Evolutionary conservation across 2,329 filamentous ascomycete genomes (phyloP).

Genomic region (Epichloe hybrida): DNA sequence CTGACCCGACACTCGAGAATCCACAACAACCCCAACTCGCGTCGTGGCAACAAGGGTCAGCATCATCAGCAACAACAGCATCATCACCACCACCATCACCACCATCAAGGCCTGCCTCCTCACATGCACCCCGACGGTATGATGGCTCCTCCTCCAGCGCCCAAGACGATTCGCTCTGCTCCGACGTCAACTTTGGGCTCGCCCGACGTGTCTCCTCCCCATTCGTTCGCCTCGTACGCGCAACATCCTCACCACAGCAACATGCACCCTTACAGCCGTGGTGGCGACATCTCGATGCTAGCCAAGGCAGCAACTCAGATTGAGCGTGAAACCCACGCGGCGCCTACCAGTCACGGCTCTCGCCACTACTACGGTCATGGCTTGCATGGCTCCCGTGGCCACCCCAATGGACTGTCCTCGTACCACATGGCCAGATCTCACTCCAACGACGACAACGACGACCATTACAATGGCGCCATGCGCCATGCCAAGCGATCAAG

Average conservation of each 20-base stretch:
- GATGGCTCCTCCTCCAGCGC: constrained; percentile 64
- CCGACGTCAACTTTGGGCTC: constrained; percentile 76
- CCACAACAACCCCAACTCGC: constrained; percentile 97
- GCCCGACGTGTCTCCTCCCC: constrained; percentile 91
- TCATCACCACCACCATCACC: constrained; percentile 20
- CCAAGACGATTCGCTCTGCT: constrained; percentile 75
- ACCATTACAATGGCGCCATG: constrained; percentile 56
- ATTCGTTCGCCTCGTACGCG: constrained; percentile 67
- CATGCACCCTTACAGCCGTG: constrained; percentile 36
- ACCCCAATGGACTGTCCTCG: constrained; percentile 64
- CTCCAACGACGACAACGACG: constrained; percentile 63
- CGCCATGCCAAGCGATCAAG: constrained; percentile 76
- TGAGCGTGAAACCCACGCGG: constrained; percentile 40
- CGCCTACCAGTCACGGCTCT: constrained; percentile 27
- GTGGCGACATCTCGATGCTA: constrained; percentile 44
- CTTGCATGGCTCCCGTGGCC: constrained; percentile 38
- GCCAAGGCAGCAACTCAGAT: constrained; percentile 48
- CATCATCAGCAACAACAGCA: constrained; percentile 25
- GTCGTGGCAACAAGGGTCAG: constrained; percentile 73
- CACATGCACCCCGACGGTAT: constrained; percentile 45
- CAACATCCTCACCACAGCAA: constrained; percentile 30
- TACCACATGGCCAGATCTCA: constrained; percentile 91
- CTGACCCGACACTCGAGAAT: constrained; percentile 94
- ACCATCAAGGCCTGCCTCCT: constrained; percentile 25
- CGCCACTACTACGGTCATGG: constrained; percentile 40